These are phyloP conservation scores for Penicillium dipodomyicola DNA, from an alignment of 495 filamentous ascomycete species.

Conservation along the genomic window DNA sequence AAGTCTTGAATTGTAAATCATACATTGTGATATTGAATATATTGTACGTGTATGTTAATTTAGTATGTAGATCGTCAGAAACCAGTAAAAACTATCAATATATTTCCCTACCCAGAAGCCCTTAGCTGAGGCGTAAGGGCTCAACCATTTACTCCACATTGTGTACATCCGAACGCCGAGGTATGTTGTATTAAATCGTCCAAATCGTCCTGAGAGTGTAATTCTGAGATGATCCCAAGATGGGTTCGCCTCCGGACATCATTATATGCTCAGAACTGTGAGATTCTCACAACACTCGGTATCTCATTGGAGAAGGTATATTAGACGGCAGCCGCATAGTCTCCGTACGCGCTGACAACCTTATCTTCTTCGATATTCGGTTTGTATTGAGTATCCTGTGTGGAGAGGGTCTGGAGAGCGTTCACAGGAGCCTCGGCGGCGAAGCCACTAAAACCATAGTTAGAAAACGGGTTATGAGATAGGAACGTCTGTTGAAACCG, in stretches of 20 bases:
- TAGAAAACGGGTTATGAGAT: slow-evolving; percentile 16
- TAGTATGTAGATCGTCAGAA: not conserved
- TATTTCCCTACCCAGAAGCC: not conserved
- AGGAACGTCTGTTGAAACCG: not conserved
- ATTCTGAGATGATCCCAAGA: not conserved
- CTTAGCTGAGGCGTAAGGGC: not conserved
- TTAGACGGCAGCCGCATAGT: slow-evolving; percentile 18
- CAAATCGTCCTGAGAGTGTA: not conserved
- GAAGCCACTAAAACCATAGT: slow-evolving; percentile 59
- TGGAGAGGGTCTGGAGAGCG: slow-evolving; percentile 66
- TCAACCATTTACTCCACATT: slow-evolving; percentile 1
- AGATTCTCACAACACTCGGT: slow-evolving; percentile 7
- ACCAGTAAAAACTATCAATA: not conserved
- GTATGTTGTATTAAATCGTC: not conserved
- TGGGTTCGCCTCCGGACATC: slow-evolving; percentile 2
- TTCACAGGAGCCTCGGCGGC: slow-evolving; percentile 67
- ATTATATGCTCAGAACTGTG: slow-evolving; percentile 13
- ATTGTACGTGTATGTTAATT: no score
- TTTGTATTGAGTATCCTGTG: slow-evolving; percentile 60
- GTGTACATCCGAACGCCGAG: slow-evolving; percentile 5
- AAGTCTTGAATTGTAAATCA: not conserved
- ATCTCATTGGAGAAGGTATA: not conserved
- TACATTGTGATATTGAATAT: not conserved
- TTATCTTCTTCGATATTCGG: slow-evolving; percentile 76
- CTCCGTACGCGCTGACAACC: slow-evolving; percentile 48